Evolutionary conservation across 495 filamentous ascomycete genomes (phyloP).

Genomic region (Hypoxylon subgilvum): DNA sequence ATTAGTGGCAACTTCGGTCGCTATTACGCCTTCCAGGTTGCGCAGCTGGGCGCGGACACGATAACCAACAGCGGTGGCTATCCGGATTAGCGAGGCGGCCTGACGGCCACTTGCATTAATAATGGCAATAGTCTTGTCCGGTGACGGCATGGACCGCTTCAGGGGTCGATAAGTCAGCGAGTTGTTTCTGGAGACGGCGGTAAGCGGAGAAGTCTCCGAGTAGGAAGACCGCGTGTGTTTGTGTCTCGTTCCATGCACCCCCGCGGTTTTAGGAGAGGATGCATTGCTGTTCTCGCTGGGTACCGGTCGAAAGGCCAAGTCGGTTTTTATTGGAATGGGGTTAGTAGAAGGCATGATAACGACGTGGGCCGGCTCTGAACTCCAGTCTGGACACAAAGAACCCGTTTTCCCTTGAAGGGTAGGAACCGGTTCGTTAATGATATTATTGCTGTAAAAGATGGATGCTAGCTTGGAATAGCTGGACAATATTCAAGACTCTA

Average conservation of each 20-base stretch:
- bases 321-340: slow-evolving; percentile 49
- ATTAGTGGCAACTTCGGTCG: slow-evolving; percentile 77
- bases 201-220: slow-evolving; percentile 56
- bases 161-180: slow-evolving; percentile 56
- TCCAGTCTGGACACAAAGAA: slow-evolving; percentile 6
- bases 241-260: slow-evolving; percentile 47
- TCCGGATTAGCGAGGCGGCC: slow-evolving; percentile 89
- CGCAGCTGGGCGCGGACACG: slow-evolving; percentile 87
- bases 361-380: slow-evolving; percentile 12
- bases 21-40: slow-evolving; percentile 79
- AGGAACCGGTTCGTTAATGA: slow-evolving; percentile 14
- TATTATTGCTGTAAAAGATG: slow-evolving; percentile 4
- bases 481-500: slow-evolving; percentile 12
- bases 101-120: slow-evolving; percentile 93
- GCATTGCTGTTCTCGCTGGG: slow-evolving; percentile 45
- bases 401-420: background rate
- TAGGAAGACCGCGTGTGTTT: slow-evolving; percentile 62
- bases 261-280: slow-evolving; percentile 38
- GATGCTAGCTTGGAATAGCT: slow-evolving; percentile 3
- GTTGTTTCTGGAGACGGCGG: slow-evolving; percentile 52
- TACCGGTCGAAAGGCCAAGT: slow-evolving; percentile 51
- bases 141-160: slow-evolving; percentile 59
- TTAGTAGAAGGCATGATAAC: slow-evolving; percentile 38
- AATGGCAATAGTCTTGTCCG: slow-evolving; percentile 81
- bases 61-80: slow-evolving; percentile 90